Base-by-base conservation (phyloP, 1,284 basidiomycete species). In the Binderoboletus segoi region DNA sequence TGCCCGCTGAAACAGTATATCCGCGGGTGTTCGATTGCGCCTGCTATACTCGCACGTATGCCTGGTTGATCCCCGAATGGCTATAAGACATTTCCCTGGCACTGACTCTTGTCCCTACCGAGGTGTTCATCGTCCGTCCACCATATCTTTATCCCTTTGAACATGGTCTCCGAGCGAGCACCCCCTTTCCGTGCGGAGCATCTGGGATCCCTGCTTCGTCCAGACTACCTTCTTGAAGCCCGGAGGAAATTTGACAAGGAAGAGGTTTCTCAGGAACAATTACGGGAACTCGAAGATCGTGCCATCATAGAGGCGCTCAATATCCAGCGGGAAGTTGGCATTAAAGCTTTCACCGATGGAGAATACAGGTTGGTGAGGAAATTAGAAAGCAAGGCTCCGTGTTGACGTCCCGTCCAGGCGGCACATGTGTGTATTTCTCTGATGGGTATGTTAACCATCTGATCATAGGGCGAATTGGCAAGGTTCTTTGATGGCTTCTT, bases 261-360 rank as follows among this genome's bases (percentile, higher is more conserved):
- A 11, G 70, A 76, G 54, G 70, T 80, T 57, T 67, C 73, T 20
- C 60, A 62, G 23, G 72, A 76, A 5, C 77, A 81, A 40, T 73
- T 88, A 16, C 73, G 72, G 30, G 71, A 71, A 50, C 61, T 77
- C 28, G 83, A 86, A 70, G 81, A 86, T 61, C 75, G 77, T 37
- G 81, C 83, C 33, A 81, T 88, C 62, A 69, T 69, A 49, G 71
- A 78, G 33, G 78, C 83, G 53, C 74, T 88, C 38, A 64, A 77
- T 52, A 68, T 85, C 51, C 83, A 86, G 62, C 74, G 75, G 45
- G 71, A 77, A 16, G 65, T 79, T 24, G 82, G 83, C 26, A 74
- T 88, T 16, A 78, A 75, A 61, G 76, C 76, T 21, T 77, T 87
- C 58, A 85, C 84, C 5, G 86, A 88, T 65, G 86, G 86, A 35